Evolutionary conservation across 1,284 basidiomycete species (phyloP).

Genomic region (Mycena sp.): DNA sequence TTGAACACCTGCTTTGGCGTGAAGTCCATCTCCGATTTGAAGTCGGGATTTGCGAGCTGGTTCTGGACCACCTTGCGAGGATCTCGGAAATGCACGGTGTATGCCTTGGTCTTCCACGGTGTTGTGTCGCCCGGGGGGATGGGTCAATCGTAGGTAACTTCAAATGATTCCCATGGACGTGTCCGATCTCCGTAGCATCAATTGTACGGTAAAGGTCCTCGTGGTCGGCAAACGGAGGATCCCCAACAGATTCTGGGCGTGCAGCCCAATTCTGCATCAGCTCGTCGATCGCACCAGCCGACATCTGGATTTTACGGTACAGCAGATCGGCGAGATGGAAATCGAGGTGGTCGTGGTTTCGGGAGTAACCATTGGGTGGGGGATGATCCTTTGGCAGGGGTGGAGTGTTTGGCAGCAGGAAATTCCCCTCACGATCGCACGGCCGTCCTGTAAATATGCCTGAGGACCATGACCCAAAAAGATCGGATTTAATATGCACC

Average conservation of each 20-base stretch:
- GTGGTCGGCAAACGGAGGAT: neutral
- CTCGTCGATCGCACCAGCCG: conserved; percentile 22
- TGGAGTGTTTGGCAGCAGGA: conserved; percentile 8
- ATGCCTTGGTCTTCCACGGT: conserved; percentile 45
- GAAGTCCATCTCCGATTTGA: too few species aligned
- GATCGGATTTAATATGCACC: too few species aligned
- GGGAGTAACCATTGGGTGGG: conserved; percentile 32
- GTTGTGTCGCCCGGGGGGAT: neutral
- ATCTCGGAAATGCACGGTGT: conserved; percentile 47
- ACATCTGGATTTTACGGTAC: conserved; percentile 23
- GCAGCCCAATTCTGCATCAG: conserved; percentile 32
- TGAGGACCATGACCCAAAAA: conserved; percentile 16
- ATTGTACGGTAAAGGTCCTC: conserved; percentile 5
- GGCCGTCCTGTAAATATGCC: conserved; percentile 20
- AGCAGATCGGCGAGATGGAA: conserved; percentile 35
- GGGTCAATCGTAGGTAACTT: too few species aligned
- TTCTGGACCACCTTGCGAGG: too few species aligned
- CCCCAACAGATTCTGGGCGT: neutral
- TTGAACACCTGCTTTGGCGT: too few species aligned
- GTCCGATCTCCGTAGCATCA: neutral
- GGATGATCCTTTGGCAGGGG: too few species aligned
- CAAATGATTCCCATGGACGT: neutral
- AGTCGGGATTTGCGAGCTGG: too few species aligned
- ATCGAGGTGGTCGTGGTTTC: conserved; percentile 19
- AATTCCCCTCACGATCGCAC: too few species aligned